Conservation (phyloP, 495 filamentous ascomycete genomes). For the Tuber umbilicatum region DNA sequence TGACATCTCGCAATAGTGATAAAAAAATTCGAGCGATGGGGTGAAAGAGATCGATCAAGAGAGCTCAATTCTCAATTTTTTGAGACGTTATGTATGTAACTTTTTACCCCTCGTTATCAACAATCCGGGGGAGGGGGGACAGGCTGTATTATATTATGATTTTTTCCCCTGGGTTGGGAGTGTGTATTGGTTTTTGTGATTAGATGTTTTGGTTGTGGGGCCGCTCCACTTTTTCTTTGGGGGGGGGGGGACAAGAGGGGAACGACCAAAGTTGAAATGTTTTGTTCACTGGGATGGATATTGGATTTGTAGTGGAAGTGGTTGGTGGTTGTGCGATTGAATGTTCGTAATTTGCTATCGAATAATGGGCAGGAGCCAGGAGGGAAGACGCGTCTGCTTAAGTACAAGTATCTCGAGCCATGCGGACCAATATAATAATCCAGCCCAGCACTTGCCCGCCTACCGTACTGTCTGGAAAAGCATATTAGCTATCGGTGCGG, state of each 20-base stretch:
- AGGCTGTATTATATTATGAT: not conserved
- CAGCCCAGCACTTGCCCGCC: too few species aligned
- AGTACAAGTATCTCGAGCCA: not conserved
- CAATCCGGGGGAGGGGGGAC: not conserved
- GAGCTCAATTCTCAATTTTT: not conserved
- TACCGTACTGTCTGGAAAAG: too few species aligned
- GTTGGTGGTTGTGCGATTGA: not conserved
- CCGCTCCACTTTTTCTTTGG: not conserved
- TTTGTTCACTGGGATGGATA: not conserved
- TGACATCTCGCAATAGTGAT: constrained; percentile 28
- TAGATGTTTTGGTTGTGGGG: not conserved
- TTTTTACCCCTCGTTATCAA: not conserved
- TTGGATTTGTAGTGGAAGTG: not conserved
- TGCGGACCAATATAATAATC: too few species aligned
- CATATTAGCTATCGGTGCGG: too few species aligned
- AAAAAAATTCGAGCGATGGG: not conserved
- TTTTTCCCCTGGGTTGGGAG: not conserved
- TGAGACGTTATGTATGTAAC: not conserved
- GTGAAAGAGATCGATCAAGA: not conserved
- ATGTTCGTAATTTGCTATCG: not conserved
- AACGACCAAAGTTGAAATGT: not conserved
- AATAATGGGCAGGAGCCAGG: not conserved
- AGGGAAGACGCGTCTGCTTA: not conserved
- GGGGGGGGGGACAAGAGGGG: not conserved
- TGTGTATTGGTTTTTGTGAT: not conserved